Conservation (phyloP, 148 eudicot genomes). For the Rhododendron henanense region DNA sequence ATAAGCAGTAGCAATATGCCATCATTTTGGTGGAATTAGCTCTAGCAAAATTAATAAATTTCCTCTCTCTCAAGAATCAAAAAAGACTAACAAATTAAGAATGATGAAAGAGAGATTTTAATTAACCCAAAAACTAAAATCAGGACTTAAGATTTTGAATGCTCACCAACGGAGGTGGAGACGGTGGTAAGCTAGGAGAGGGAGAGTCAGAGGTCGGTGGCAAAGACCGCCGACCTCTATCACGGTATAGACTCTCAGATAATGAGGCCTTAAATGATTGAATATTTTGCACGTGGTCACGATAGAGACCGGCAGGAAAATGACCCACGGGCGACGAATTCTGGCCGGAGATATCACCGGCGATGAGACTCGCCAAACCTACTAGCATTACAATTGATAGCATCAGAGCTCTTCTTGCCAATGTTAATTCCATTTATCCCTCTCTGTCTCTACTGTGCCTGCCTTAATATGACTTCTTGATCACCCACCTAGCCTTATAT, state of each 20-base stretch:
- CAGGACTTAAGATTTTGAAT: not conserved
- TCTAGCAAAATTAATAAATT: no score
- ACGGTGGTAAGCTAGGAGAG: not conserved
- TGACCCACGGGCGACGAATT: not conserved
- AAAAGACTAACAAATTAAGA: no score
- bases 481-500: not conserved
- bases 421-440: not conserved
- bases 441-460: not conserved
- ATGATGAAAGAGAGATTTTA: no score
- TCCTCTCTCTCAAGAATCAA: no score
- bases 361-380: slow-evolving; percentile 3
- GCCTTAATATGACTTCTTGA: not conserved
- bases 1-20: no score
- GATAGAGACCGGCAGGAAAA: not conserved
- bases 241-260: no score
- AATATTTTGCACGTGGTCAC: slow-evolving; percentile 15
- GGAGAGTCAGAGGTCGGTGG: slow-evolving; percentile 12
- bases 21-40: no score
- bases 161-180: slow-evolving; percentile 10
- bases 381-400: not conserved
- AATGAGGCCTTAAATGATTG: not conserved
- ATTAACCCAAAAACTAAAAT: no score
- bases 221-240: not conserved
- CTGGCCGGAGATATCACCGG: not conserved
- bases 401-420: not conserved